These are phyloP conservation scores for Syzygium aromaticum DNA, from an alignment of 345 rosid genomes.

Conservation along the genomic window DNA sequence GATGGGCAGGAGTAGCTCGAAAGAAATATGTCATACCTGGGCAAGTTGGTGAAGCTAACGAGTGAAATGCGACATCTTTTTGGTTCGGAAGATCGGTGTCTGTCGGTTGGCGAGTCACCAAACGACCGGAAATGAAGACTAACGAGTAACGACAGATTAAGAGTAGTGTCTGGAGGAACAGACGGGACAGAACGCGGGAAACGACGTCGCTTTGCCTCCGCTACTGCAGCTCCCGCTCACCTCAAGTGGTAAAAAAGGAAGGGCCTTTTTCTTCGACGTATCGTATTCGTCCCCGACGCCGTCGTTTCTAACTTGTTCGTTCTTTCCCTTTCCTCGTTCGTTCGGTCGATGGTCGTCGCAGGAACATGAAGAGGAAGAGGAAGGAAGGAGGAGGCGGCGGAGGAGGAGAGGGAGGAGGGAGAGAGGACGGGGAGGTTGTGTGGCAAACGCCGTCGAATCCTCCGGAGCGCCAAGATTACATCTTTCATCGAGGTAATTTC, in stretches of 20 bases:
- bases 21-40: not conserved
- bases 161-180: not conserved
- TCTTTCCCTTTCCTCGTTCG: no score
- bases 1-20: not conserved
- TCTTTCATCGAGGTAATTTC: constrained; percentile 53
- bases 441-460: constrained; percentile 66
- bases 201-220: not conserved
- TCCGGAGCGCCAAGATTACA: constrained; percentile 51
- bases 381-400: not conserved
- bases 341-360: not conserved
- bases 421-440: constrained; percentile 33
- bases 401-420: constrained; percentile 6
- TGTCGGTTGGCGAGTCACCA: constrained; percentile 22
- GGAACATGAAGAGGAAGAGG: not conserved
- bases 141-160: not conserved
- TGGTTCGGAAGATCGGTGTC: constrained; percentile 11
- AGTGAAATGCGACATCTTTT: not conserved
- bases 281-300: not conserved
- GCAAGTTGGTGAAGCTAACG: not conserved
- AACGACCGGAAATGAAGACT: not conserved
- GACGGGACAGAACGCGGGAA: not conserved
- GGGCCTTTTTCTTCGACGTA: not conserved
- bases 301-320: not conserved
- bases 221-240: not conserved
- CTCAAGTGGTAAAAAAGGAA: not conserved